A percentile compares a stretch with the other conserved stretches of the same genome.
Evolutionary conservation across 1,284 basidiomycete species (phyloP).

Genomic region (Phellopilus nigrolimitatus): DNA sequence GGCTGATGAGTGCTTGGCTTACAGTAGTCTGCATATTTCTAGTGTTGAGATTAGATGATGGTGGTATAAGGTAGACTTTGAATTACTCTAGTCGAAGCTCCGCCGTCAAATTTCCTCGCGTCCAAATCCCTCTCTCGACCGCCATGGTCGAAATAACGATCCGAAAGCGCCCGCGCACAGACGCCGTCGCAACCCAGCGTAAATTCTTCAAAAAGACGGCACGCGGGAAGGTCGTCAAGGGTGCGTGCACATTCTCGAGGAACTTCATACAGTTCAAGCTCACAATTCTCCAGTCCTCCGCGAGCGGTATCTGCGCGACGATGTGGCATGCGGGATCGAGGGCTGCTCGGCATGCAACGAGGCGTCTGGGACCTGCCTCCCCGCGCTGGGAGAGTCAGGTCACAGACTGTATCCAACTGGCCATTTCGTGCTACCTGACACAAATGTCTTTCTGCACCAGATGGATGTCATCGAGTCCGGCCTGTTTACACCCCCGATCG

Average conservation of each 20-base stretch:
- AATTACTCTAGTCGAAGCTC: too few species aligned
- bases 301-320: conserved; percentile 91
- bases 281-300: conserved; percentile 60
- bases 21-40: too few species aligned
- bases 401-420: conserved; percentile 56
- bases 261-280: background rate
- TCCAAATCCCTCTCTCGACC: background rate
- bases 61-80: too few species aligned
- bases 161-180: conserved; percentile 66
- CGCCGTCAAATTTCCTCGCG: too few species aligned
- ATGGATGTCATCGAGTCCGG: conserved; percentile 88
- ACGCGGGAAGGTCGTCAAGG: conserved; percentile 89
- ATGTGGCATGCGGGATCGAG: conserved; percentile 87
- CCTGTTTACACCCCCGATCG: conserved; percentile 72
- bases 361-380: conserved; percentile 39
- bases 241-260: conserved; percentile 35
- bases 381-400: conserved; percentile 43
- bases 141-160: conserved; percentile 67
- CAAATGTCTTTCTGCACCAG: conserved; percentile 94
- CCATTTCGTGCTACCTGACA: conserved; percentile 90
- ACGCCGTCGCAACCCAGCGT: conserved; percentile 74
- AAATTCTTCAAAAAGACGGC: conserved; percentile 97
- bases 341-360: conserved; percentile 59
- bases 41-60: too few species aligned
- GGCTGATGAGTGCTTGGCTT: too few species aligned